These are phyloP conservation scores for Calonectria henricotiae DNA, from an alignment of 2,329 filamentous ascomycete genomes.

Conservation along the genomic window DNA sequence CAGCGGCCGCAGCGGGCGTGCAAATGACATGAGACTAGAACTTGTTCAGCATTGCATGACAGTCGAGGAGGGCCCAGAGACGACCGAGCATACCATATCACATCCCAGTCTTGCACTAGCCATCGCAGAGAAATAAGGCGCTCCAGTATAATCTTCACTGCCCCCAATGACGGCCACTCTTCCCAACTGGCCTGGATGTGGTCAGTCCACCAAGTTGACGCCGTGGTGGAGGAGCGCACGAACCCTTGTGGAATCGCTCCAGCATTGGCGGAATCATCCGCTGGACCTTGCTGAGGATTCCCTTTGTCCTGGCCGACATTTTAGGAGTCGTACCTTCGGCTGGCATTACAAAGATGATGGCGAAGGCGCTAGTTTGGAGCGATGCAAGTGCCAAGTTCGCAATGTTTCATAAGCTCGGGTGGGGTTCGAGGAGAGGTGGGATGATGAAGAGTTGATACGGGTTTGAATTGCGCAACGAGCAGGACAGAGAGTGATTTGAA, in stretches of 20 bases:
- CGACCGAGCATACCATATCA: conserved; percentile 79
- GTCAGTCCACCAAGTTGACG: conserved; percentile 40
- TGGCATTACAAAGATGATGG: conserved; percentile 45
- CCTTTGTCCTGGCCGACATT: conserved; percentile 81
- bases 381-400: conserved; percentile 5
- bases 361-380: neutral
- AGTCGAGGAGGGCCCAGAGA: neutral
- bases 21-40: conserved; percentile 92
- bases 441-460: neutral
- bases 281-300: conserved; percentile 85
- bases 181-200: conserved; percentile 86
- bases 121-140: conserved; percentile 98
- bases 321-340: conserved; percentile 53
- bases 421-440: neutral
- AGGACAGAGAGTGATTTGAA: neutral
- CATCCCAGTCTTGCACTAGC: conserved; percentile 92
- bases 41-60: conserved; percentile 25
- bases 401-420: neutral
- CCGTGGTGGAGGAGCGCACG: conserved; percentile 36
- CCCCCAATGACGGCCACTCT: conserved; percentile 95
- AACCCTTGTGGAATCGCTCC: conserved; percentile 96
- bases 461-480: conserved; percentile 1
- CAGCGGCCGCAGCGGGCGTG: conserved; percentile 86
- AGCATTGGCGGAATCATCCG: conserved; percentile 96
- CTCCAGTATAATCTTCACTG: conserved; percentile 96